phyloP scores from a whole-genome alignment of 768 basidiomycete genomes.

The Arthromyces matolae region DNA sequence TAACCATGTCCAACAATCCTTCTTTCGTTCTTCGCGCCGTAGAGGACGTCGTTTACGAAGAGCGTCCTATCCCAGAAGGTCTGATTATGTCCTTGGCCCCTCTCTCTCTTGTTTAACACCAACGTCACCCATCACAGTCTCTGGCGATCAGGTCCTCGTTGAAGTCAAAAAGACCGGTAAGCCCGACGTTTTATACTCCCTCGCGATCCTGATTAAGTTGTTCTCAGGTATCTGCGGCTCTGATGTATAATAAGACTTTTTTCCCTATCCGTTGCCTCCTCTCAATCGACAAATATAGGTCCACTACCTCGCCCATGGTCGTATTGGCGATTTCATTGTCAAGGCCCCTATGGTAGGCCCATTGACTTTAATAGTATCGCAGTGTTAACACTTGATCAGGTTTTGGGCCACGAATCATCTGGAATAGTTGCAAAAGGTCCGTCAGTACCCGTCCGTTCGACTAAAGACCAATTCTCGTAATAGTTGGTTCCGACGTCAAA shows the following conservation, averaged over 20 bases:
- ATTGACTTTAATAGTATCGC: not conserved
- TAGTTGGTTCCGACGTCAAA: slow-evolving; percentile 76
- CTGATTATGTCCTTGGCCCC: slow-evolving; percentile 14
- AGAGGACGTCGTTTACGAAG: slow-evolving; percentile 66
- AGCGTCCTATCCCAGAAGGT: slow-evolving; percentile 74
- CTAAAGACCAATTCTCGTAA: too few relatives aligned
- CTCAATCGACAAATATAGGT: slow-evolving; percentile 41
- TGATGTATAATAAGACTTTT: slow-evolving; percentile 48
- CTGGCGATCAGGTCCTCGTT: slow-evolving; percentile 77
- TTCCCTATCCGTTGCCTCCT: slow-evolving; percentile 9
- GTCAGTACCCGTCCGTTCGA: too few relatives aligned
- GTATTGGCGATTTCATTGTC: slow-evolving; percentile 79
- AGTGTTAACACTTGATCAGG: slow-evolving; percentile 64
- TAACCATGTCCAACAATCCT: slow-evolving; percentile 65
- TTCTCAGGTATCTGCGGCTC: slow-evolving; percentile 82
- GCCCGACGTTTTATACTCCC: slow-evolving; percentile 15
- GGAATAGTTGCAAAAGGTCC: slow-evolving; percentile 71
- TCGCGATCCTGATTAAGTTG: slow-evolving; percentile 4
- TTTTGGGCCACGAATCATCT: slow-evolving; percentile 91
- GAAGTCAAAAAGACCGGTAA: slow-evolving; percentile 88
- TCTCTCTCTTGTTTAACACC: slow-evolving; percentile 1
- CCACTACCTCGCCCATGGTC: slow-evolving; percentile 75
- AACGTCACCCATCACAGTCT: slow-evolving; percentile 40
- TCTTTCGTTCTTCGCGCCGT: slow-evolving; percentile 76
- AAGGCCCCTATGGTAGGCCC: slow-evolving; percentile 67